Conservation (phyloP, 805 yeast species). For the Metschnikowia santaceciliae region DNA sequence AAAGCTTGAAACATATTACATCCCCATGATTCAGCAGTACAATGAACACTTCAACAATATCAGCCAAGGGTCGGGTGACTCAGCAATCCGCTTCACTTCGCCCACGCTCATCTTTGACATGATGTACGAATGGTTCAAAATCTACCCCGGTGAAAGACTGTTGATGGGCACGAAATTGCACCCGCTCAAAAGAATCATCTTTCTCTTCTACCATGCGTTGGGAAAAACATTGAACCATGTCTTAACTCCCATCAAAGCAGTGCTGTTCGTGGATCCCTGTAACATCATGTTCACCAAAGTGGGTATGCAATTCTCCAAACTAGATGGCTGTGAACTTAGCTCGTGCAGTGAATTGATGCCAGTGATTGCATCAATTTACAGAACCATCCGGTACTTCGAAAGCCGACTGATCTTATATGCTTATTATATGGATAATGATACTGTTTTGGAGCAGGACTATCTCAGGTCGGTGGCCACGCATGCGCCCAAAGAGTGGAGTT, state of each 20-base stretch:
- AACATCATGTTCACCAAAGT: slow-evolving; percentile 29
- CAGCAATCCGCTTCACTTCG: slow-evolving; percentile 24
- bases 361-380: slow-evolving; percentile 24
- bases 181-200: slow-evolving; percentile 31
- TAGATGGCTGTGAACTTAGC: slow-evolving; percentile 16
- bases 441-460: slow-evolving; percentile 23
- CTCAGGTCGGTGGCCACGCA: slow-evolving; percentile 10
- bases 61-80: slow-evolving; percentile 12
- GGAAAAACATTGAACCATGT: slow-evolving; percentile 33
- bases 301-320: slow-evolving; percentile 23
- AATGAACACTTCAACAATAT: slow-evolving; percentile 23
- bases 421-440: slow-evolving; percentile 19
- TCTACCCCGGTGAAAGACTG: slow-evolving; percentile 31
- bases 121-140: slow-evolving; percentile 32
- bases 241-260: slow-evolving; percentile 31
- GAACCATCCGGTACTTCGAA: slow-evolving; percentile 33
- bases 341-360: slow-evolving; percentile 18
- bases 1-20: slow-evolving; percentile 22
- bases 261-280: slow-evolving; percentile 33
- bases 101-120: slow-evolving; percentile 31
- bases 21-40: slow-evolving; percentile 26
- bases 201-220: slow-evolving; percentile 32
- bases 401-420: slow-evolving; percentile 26
- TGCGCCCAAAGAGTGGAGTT: slow-evolving; percentile 8
- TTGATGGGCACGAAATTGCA: slow-evolving; percentile 25